Percentiles rank a stretch among this genome's conserved stretches.
phyloP scores from a whole-genome alignment of 2,329 filamentous ascomycete genomes.

The Fusarium bactridioides region DNA sequence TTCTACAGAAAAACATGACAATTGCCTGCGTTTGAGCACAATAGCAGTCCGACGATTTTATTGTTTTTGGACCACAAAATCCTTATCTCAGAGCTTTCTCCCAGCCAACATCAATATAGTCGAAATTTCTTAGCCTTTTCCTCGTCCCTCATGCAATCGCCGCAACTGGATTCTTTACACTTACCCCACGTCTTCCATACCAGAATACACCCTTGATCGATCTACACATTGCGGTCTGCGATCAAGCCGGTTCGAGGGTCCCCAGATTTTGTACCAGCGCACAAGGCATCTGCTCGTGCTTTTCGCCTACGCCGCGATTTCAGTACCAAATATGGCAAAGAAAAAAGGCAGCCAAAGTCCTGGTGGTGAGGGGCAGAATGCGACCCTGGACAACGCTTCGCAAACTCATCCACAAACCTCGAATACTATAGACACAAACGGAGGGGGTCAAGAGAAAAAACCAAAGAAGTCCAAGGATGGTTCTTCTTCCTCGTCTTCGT shows the following conservation, averaged over 20 bases:
- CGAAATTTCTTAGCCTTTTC: neutral
- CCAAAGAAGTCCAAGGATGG: slow-evolving; percentile 12
- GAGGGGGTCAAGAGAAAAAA: slow-evolving; percentile 18
- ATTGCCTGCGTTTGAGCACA: slow-evolving; percentile 14
- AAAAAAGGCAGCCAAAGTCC: slow-evolving; percentile 60
- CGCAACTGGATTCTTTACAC: slow-evolving; percentile 13
- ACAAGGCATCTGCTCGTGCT: neutral
- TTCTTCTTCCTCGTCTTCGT: slow-evolving; percentile 4
- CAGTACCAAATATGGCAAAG: slow-evolving; percentile 51
- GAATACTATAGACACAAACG: slow-evolving; percentile 4
- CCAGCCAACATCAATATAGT: neutral
- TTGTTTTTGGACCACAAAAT: neutral
- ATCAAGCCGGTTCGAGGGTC: neutral
- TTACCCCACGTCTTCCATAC: slow-evolving; percentile 29
- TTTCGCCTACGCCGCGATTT: slow-evolving; percentile 1
- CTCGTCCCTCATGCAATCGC: slow-evolving; percentile 19
- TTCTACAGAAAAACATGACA: slow-evolving; percentile 1
- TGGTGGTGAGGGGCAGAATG: slow-evolving; percentile 23
- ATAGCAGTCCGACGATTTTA: neutral
- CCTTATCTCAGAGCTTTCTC: neutral
- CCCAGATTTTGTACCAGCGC: neutral
- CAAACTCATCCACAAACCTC: slow-evolving; percentile 13
- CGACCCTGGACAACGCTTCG: slow-evolving; percentile 8
- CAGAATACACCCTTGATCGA: slow-evolving; percentile 17
- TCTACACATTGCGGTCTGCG: slow-evolving; percentile 6